Evolutionary conservation across 495 filamentous ascomycete species (phyloP), one percentile per base, ranked within the genome.

Genomic region (Rhizodiscina lignyota): DNA sequence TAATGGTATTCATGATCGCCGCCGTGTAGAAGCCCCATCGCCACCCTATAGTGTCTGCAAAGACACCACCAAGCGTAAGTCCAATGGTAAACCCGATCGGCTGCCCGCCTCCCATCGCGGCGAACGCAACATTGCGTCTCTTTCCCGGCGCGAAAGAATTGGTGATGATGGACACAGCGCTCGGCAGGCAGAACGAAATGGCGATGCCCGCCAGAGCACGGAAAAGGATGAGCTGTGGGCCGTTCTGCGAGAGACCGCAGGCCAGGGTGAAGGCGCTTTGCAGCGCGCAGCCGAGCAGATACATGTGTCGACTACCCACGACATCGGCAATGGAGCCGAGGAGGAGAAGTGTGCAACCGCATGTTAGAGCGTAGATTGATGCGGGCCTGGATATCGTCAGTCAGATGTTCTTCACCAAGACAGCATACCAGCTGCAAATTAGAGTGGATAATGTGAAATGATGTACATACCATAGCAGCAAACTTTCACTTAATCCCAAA

Each of bases 311-410:
- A 11, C 45, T 55, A 2, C 71, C 71, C 5, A 72, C 55, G 0
- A 67, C 54, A 47, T 73, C 70, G 1, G 65, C 53, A 15, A 71
- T 46, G n/a, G 66, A 53, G 2, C 68, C 68, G 2, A 53, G 53
- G 5, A 68, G 32, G 0, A 72, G 48, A 11, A 73, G 53, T 1
- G 55, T 62, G 39, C 53, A 62, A 30, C 63, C 58, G 24, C 54
- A 50, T 5, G 61, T 53, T 17, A 66, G 57, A 4, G 49, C 48
- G 43, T 54, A 60, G 26, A 67, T 59, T 1, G 63, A 62, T 5
- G 57, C 41, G 2, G 66, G 66, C 58, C 57, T 60, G 12, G 13
- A 36, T 12, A 5, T 26, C 11, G 21, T 24, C 5, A 19, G 13
- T 35, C 24, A 27, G 13, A 8, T 27, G 24, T 27, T 27, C 24